Evolutionary conservation across 345 rosid genomes (phyloP).

Genomic region (Reutealis trisperma): DNA sequence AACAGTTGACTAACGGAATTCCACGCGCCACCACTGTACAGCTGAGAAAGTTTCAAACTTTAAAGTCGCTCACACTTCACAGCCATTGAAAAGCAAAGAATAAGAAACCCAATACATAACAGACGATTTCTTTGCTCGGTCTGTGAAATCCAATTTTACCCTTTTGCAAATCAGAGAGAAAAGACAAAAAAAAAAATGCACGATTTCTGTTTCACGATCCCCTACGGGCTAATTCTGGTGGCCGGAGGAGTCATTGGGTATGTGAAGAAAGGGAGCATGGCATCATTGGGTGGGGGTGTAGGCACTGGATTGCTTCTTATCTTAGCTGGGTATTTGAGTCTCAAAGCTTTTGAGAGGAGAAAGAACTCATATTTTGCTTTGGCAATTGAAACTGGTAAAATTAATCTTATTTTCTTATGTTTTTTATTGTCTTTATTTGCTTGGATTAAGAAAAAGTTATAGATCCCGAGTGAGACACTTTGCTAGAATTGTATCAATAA

Average conservation of each 20-base stretch:
- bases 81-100: neutral
- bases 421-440: neutral
- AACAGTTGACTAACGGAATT: constrained; percentile 34
- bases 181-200: constrained; percentile 57
- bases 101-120: neutral
- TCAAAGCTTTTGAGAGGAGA: constrained; percentile 76
- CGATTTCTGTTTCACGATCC: constrained; percentile 97
- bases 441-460: neutral
- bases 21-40: constrained; percentile 34
- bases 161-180: neutral
- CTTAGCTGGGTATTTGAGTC: constrained; percentile 83
- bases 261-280: constrained; percentile 68
- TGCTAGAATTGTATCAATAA: neutral
- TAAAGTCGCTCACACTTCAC: neutral
- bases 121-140: neutral
- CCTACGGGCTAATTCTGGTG: constrained; percentile 81
- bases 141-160: neutral
- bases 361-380: constrained; percentile 65
- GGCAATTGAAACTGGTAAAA: constrained; percentile 70
- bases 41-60: neutral
- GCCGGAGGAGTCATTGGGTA: constrained; percentile 83
- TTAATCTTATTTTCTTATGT: neutral
- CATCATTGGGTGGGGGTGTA: constrained; percentile 84
- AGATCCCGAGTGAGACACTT: neutral
- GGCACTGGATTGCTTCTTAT: constrained; percentile 72